Percentiles rank a stretch among this genome's conserved stretches.
phyloP scores from a whole-genome alignment of 1,284 basidiomycete genomes.

The Ceratobasidium sp. region DNA sequence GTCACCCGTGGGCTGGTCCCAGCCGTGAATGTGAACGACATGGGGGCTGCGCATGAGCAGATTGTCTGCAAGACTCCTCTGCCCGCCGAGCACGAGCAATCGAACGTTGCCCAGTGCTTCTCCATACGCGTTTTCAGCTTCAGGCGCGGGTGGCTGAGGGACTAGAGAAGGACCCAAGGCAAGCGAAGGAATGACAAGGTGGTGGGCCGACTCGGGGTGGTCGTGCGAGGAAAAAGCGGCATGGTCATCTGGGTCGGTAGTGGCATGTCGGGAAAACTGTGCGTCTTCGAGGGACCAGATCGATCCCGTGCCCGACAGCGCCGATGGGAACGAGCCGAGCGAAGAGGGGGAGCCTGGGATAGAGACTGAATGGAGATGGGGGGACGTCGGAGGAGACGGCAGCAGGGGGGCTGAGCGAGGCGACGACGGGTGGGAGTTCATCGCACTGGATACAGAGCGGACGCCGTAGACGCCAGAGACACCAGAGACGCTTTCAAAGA shows the following conservation, averaged over 20 bases:
- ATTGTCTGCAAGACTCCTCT: constrained; percentile 39
- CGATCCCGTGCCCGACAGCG: constrained; percentile 23
- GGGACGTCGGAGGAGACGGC: constrained; percentile 38
- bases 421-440: constrained; percentile 21
- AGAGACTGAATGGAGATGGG: constrained; percentile 27
- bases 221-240: constrained; percentile 42
- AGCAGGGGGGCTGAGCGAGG: constrained; percentile 30
- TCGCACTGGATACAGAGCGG: constrained; percentile 24
- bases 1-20: constrained; percentile 37
- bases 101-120: constrained; percentile 40
- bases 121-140: constrained; percentile 23
- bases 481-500: constrained; percentile 26
- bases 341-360: constrained; percentile 30
- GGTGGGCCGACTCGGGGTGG: constrained; percentile 39
- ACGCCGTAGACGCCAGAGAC: constrained; percentile 29
- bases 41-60: constrained; percentile 38
- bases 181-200: constrained; percentile 43
- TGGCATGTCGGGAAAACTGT: neutral
- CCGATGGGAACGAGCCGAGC: constrained; percentile 30
- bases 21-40: constrained; percentile 37
- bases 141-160: constrained; percentile 12
- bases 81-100: constrained; percentile 41
- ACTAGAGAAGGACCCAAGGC: constrained; percentile 33
- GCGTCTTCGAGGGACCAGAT: constrained; percentile 34
- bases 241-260: constrained; percentile 10